Evolutionary conservation across 1,284 basidiomycete species (phyloP), one percentile per base, ranked within the genome.

Genomic region (Takashimella tepidaria): DNA sequence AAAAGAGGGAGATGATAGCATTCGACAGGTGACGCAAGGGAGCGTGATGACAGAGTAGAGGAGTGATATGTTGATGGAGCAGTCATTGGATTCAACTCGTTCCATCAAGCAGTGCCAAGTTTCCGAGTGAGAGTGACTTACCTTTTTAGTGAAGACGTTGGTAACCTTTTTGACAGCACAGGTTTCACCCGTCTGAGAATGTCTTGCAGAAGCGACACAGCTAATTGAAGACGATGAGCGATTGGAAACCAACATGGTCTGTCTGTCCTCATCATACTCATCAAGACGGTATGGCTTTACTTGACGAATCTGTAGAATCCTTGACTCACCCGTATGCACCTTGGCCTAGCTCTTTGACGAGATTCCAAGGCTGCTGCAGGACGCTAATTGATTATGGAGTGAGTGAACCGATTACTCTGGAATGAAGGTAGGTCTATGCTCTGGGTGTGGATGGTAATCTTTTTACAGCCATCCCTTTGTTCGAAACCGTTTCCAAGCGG

Each of bases 321-420:
- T 16, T n/a, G 4, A 61, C 70, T 51, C 41, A 70, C 68, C 92
- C 92, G 73, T 95, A 93, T 22, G 91, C 91, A 64, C 89, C 92
- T 76, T 92, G 92, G 27, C 91, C 92, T 53, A 96, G 86, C 70
- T 95, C 92, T 77, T 96, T 97, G 74, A 92, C 88, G 72, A 89
- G 92, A 70, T 87, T 82, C 74, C 96, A 97, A 69, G 92, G 89
- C 27, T 87, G 81, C 70, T 96, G 92, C 66, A 97, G 90, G 57
- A 92, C 78, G 72, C 75, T 77, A n/a, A n/a, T n/a, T n/a, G n/a
- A n/a, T n/a, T n/a, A n/a, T n/a, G n/a, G n/a, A n/a, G n/a, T n/a
- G n/a, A n/a, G n/a, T n/a, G n/a, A n/a, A n/a, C n/a, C n/a, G n/a
- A n/a, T n/a, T n/a, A n/a, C n/a, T n/a, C n/a, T n/a, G n/a, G n/a